phyloP scores from a whole-genome alignment of 2,329 filamentous ascomycete genomes.

The Zarea fungicola region DNA sequence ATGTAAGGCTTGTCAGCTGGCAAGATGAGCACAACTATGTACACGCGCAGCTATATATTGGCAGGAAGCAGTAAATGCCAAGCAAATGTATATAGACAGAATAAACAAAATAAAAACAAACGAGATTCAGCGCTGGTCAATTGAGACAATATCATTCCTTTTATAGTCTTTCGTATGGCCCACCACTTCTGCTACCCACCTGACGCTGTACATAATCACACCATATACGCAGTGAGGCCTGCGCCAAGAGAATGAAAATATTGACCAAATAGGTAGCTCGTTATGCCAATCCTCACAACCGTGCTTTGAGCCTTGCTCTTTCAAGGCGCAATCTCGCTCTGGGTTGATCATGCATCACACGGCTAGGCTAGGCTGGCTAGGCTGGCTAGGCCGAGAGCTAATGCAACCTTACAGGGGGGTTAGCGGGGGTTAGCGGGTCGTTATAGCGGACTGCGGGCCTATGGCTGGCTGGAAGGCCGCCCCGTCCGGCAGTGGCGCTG shows the following conservation, averaged over 20 bases:
- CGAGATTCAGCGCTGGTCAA: not conserved
- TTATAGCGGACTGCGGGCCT: too few species aligned
- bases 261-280: too few species aligned
- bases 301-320: too few species aligned
- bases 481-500: not conserved
- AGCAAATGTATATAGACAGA: not conserved
- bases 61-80: not conserved
- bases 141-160: not conserved
- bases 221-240: too few species aligned
- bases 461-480: not conserved
- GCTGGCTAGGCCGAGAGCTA: not conserved
- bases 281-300: too few species aligned
- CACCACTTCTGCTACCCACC: not conserved
- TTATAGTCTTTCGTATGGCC: conserved; percentile 3
- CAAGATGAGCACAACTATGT: not conserved
- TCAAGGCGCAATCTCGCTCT: too few species aligned
- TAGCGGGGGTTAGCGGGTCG: not conserved
- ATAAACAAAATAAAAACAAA: not conserved
- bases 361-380: too few species aligned
- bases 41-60: not conserved
- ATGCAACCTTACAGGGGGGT: not conserved
- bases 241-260: too few species aligned
- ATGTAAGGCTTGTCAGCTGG: not conserved
- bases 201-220: not conserved
- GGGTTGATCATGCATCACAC: too few species aligned